phyloP scores from a whole-genome alignment of 2,329 filamentous ascomycete genomes.

The Fusarium brevicatenulatum region DNA sequence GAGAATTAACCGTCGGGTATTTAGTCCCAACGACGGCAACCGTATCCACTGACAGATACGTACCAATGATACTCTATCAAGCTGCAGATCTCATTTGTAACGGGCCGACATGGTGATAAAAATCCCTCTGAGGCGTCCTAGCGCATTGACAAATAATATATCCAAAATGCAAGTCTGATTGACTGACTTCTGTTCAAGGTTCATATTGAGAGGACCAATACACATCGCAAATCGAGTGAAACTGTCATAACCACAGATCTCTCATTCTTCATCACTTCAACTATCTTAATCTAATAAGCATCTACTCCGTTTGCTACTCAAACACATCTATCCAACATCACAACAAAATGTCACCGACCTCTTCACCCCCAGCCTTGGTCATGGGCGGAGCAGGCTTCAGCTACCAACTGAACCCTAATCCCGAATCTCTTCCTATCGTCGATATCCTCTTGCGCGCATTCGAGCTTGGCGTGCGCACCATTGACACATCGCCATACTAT shows the following conservation, averaged over 20 bases:
- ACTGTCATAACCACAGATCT: not conserved
- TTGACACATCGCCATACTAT: conserved; percentile 9
- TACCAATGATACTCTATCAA: not conserved
- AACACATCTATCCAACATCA: not conserved
- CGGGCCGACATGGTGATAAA: not conserved
- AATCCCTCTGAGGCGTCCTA: not conserved
- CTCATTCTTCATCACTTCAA: not conserved
- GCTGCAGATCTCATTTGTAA: not conserved
- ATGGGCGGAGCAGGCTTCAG: conserved; percentile 9
- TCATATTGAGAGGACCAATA: too few relatives aligned
- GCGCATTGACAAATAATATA: not conserved
- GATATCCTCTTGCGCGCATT: conserved; percentile 1
- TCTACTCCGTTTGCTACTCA: rapidly evolving
- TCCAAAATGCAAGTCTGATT: not conserved
- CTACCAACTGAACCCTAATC: not conserved
- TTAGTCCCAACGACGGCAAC: not conserved
- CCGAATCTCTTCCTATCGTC: not conserved
- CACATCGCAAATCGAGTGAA: too few relatives aligned
- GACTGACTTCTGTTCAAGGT: too few relatives aligned
- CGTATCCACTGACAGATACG: not conserved
- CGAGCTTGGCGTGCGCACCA: not conserved
- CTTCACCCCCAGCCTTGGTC: not conserved
- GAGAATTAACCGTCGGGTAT: not conserved
- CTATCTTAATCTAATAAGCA: not conserved
- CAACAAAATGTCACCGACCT: not conserved